Percentiles rank a stretch among this genome's conserved stretches.
These are phyloP conservation scores for Kandelia obovata DNA, from an alignment of 345 rosid genomes.

Conservation along the genomic window DNA sequence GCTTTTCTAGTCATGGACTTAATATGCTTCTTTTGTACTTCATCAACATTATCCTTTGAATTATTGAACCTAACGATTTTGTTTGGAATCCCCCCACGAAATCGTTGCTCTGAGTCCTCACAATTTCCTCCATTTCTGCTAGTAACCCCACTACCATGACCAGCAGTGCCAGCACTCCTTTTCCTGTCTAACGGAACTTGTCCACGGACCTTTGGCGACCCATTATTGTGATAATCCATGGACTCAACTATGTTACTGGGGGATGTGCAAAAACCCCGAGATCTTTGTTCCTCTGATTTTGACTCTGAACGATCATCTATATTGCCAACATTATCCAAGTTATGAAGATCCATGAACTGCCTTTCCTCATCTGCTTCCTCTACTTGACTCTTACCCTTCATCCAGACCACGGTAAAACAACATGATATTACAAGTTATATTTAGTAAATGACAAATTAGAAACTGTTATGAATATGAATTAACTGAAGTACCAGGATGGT, in stretches of 20 bases:
- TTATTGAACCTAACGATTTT: slow-evolving; percentile 19
- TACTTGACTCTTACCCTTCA: neutral
- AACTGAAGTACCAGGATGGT: too few species aligned
- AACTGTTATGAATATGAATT: too few species aligned
- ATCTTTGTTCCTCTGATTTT: slow-evolving; percentile 3
- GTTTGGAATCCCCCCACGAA: slow-evolving; percentile 4
- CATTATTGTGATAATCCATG: slow-evolving; percentile 3
- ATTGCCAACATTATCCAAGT: neutral
- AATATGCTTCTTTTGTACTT: neutral
- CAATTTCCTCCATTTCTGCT: neutral
- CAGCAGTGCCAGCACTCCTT: neutral
- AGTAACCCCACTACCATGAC: neutral
- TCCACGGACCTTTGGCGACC: neutral
- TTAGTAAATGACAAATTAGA: too few species aligned
- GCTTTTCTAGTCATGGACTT: slow-evolving; percentile 8
- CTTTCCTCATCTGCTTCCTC: neutral
- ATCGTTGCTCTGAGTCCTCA: slow-evolving; percentile 1
- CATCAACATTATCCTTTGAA: slow-evolving; percentile 11
- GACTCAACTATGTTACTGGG: slow-evolving; percentile 18
- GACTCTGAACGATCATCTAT: neutral
- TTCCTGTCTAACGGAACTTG: neutral
- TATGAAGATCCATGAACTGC: slow-evolving; percentile 11
- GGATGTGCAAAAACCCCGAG: neutral
- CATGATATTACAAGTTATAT: too few species aligned
- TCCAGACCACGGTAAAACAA: neutral